Conservation (phyloP, 805 yeast genomes). For the Saturnispora sanitii region DNA sequence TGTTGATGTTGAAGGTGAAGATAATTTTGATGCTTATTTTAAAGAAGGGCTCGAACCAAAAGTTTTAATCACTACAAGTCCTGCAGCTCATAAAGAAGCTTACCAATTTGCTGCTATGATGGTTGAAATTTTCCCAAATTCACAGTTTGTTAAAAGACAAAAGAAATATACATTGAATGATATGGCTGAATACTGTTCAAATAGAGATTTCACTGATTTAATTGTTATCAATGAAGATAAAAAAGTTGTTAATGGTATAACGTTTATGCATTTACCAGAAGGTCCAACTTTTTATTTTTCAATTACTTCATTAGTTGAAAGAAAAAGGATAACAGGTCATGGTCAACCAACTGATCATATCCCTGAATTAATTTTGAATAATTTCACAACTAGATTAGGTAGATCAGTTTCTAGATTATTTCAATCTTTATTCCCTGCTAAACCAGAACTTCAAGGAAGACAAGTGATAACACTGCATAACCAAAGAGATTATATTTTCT, state of each 20-base stretch:
- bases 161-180: slow-evolving; percentile 76
- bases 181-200: slow-evolving; percentile 73
- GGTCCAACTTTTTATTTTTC: slow-evolving; percentile 95
- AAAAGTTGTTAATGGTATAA: slow-evolving; percentile 82
- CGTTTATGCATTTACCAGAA: slow-evolving; percentile 86
- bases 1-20: slow-evolving; percentile 49
- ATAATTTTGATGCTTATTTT: slow-evolving; percentile 55
- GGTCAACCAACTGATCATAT: slow-evolving; percentile 85
- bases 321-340: slow-evolving; percentile 72
- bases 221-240: slow-evolving; percentile 90
- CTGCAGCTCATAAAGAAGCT: slow-evolving; percentile 75
- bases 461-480: slow-evolving; percentile 94
- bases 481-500: slow-evolving; percentile 91
- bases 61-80: slow-evolving; percentile 81
- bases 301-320: slow-evolving; percentile 63
- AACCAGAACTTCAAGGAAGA: slow-evolving; percentile 90
- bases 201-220: slow-evolving; percentile 80
- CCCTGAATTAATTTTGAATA: slow-evolving; percentile 87
- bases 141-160: slow-evolving; percentile 80
- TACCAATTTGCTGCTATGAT: slow-evolving; percentile 84
- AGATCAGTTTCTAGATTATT: slow-evolving; percentile 86
- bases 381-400: slow-evolving; percentile 88
- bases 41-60: slow-evolving; percentile 55
- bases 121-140: slow-evolving; percentile 76
- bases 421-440: slow-evolving; percentile 85